Conservation (phyloP, 2,329 filamentous ascomycete genomes). For the Samsoniella hepiali region DNA sequence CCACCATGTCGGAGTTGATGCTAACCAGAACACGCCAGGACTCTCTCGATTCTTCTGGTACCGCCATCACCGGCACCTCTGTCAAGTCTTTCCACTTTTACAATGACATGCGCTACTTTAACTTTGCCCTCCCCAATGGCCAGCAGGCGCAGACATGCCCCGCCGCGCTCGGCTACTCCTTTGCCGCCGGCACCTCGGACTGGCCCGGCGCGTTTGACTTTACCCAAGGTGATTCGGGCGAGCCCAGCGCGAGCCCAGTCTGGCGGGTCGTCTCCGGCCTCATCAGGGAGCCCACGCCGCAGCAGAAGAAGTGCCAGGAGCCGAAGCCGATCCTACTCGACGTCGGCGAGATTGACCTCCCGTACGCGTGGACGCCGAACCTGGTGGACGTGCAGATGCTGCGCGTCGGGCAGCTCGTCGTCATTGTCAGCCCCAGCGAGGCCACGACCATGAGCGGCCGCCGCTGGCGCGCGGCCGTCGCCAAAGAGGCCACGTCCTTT, state of each 20-base stretch:
- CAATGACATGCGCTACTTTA: constrained; percentile 73
- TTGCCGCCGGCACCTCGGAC: constrained; percentile 89
- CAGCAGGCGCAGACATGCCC: constrained; percentile 71
- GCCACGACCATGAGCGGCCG: constrained; percentile 90
- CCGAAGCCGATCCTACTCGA: constrained; percentile 85
- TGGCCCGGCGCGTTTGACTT: constrained; percentile 92
- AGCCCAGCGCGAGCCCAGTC: constrained; percentile 67
- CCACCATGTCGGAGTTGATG: background rate
- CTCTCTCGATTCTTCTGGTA: constrained; percentile 44
- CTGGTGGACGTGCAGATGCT: constrained; percentile 85
- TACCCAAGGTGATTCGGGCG: constrained; percentile 74
- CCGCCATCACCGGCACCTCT: constrained; percentile 56
- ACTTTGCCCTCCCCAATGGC: constrained; percentile 71
- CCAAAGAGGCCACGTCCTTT: constrained; percentile 46
- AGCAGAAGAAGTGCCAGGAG: constrained; percentile 72
- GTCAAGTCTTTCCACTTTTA: constrained; percentile 86
- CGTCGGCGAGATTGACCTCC: constrained; percentile 72
- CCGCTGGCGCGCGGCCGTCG: constrained; percentile 74
- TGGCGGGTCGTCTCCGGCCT: constrained; percentile 75
- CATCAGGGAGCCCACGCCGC: constrained; percentile 65
- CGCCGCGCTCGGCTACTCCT: constrained; percentile 85
- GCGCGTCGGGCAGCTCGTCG: constrained; percentile 77
- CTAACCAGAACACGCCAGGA: constrained; percentile 42
- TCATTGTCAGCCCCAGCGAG: constrained; percentile 83
- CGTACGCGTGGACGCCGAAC: constrained; percentile 88